These are phyloP conservation scores for Penicillium pancosmium DNA, from an alignment of 495 filamentous ascomycete species.

Conservation along the genomic window DNA sequence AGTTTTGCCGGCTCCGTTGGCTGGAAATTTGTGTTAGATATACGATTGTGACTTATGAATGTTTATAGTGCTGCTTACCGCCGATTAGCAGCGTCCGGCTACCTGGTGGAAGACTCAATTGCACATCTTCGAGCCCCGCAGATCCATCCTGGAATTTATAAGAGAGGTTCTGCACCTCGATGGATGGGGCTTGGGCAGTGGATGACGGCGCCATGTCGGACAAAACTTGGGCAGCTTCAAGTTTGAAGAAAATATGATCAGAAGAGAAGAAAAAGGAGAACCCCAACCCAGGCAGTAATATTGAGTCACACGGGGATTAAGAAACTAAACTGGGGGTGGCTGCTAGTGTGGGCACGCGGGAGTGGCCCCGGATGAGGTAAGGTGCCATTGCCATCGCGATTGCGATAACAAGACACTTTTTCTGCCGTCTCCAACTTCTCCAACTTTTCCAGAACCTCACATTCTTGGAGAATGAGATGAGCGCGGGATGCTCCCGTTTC, in stretches of 20 bases:
- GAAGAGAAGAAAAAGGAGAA: conserved; percentile 1
- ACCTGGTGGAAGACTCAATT: conserved; percentile 73
- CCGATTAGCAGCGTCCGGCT: conserved; percentile 93
- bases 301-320: conserved; percentile 6
- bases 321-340: conserved; percentile 5
- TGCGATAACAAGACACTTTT: conserved; percentile 17
- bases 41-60: neutral
- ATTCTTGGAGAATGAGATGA: conserved; percentile 9
- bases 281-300: neutral
- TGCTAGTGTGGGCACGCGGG: conserved; percentile 10
- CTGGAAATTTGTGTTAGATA: conserved; percentile 36
- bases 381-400: conserved; percentile 8
- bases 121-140: conserved; percentile 69
- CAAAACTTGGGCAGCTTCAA: neutral
- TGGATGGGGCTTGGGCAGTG: conserved; percentile 45
- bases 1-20: conserved; percentile 97
- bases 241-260: neutral
- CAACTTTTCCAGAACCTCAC: neutral
- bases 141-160: conserved; percentile 88
- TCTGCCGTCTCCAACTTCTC: conserved; percentile 1
- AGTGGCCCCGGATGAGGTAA: conserved; percentile 27
- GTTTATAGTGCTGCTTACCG: no score
- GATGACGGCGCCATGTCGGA: conserved; percentile 17
- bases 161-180: conserved; percentile 73
- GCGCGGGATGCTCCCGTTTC: conserved; percentile 30